These are phyloP conservation scores for Starmerella bombicola DNA, from an alignment of 805 yeast genomes.

Conservation along the genomic window DNA sequence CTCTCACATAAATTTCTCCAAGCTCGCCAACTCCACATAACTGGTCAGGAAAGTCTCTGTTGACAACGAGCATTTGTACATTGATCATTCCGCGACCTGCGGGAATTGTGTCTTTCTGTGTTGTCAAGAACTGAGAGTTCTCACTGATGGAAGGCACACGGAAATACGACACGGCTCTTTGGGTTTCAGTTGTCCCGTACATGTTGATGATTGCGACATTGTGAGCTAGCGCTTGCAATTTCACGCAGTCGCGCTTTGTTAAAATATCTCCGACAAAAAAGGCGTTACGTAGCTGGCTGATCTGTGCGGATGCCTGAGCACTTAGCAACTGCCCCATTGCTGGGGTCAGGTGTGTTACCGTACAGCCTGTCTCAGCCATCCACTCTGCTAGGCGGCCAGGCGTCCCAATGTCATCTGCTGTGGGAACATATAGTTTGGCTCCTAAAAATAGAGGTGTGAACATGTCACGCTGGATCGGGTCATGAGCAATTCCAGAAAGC, in stretches of 20 bases:
- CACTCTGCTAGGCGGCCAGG: slow-evolving; percentile 96
- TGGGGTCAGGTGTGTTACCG: slow-evolving; percentile 96
- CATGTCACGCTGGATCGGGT: slow-evolving; percentile 98
- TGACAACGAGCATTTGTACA: slow-evolving; percentile 87
- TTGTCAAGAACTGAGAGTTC: slow-evolving; percentile 62
- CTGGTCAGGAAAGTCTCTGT: slow-evolving; percentile 75
- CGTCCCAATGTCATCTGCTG: slow-evolving; percentile 95
- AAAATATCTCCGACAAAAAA: slow-evolving; percentile 96
- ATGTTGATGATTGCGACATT: slow-evolving; percentile 86
- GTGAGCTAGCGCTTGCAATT: slow-evolving; percentile 82
- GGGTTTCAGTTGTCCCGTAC: slow-evolving; percentile 99
- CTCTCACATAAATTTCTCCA: slow-evolving; percentile 96
- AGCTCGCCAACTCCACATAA: slow-evolving; percentile 98
- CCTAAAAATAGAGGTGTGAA: slow-evolving; percentile 95
- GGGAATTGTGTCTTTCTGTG: slow-evolving; percentile 90
- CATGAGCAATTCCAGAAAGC: slow-evolving; percentile 98
- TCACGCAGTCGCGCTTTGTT: slow-evolving; percentile 91
- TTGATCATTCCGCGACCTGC: slow-evolving; percentile 97
- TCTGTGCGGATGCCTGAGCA: slow-evolving; percentile 84
- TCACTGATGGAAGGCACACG: slow-evolving; percentile 63
- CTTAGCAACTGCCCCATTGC: slow-evolving; percentile 98
- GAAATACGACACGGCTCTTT: slow-evolving; percentile 90
- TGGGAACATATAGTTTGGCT: slow-evolving; percentile 84
- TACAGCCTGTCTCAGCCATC: slow-evolving; percentile 84
- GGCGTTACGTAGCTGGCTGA: slow-evolving; percentile 83